Evolutionary conservation across 1,284 basidiomycete genomes (phyloP), one percentile per base, ranked within the genome.

Genomic region (Uromyces viciae-fabae): DNA sequence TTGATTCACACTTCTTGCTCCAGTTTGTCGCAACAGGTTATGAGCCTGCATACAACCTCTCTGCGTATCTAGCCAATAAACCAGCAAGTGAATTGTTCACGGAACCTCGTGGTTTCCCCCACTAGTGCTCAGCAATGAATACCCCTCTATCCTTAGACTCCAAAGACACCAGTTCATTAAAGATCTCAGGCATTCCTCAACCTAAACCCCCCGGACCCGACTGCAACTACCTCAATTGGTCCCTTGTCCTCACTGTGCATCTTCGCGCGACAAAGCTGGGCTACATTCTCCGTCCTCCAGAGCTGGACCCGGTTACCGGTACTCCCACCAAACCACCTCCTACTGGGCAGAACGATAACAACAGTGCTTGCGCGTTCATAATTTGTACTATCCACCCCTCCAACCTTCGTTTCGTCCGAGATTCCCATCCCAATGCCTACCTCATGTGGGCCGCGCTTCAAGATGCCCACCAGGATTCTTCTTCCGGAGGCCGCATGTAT

Each of bases 141-240:
- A n/a, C n/a, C n/a, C n/a, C n/a, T n/a, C n/a, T n/a, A n/a, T n/a
- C n/a, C n/a, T n/a, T n/a, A n/a, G n/a, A n/a, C n/a, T n/a, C 28
- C 19, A 56, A 5, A 5, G 52, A 5, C 4, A n/a, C 25, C 33
- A n/a, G 28, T 4, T 9, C 42, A 8, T n/a, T n/a, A n/a, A 68
- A 68, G n/a, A 2, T 25, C 15, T 19, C 64, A 9, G 64, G 42
- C 9, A 38, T 68, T 15, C n/a, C 31, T 11, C 64, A 38, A 2
- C 64, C 40, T 25, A 40, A 38, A 22, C 64, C 64, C 2, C 64
- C 64, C 4, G 64, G 64, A 4, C 11, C 25, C 2, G 64, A 28
- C 36, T 40, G 28, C 36, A 68, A 68, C 64, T 68, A 68, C n/a
- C 64, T 68, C 3, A n/a, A 68, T 40, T 68, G 64, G 64, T 7